phyloP scores from a whole-genome alignment of 1,284 basidiomycete genomes.

The Sanghuangporus weigelae region DNA sequence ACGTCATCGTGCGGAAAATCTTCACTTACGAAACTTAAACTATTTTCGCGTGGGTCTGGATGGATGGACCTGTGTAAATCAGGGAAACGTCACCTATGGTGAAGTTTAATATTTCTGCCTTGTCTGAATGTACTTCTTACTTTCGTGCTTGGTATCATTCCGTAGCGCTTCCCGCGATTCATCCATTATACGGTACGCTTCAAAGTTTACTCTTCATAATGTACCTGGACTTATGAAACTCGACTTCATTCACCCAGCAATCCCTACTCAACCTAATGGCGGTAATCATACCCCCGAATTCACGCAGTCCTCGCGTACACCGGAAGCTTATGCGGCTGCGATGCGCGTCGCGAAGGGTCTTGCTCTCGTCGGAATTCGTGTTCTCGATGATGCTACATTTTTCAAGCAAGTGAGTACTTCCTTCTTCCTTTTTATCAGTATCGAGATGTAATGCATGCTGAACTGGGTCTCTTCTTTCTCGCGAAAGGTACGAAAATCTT shows the following conservation, averaged over 20 bases:
- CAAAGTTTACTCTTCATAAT: background rate
- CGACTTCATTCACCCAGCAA: conserved; percentile 32
- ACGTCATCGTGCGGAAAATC: background rate
- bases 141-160: background rate
- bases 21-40: background rate
- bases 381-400: conserved; percentile 48
- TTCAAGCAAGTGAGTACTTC: conserved; percentile 22
- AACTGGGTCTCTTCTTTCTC: no score
- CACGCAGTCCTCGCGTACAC: conserved; percentile 45
- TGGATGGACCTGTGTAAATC: background rate
- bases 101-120: conserved; percentile 29
- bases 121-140: conserved; percentile 4
- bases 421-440: no score
- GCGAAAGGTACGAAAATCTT: no score
- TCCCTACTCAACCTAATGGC: conserved; percentile 50
- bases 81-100: conserved; percentile 66
- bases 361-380: conserved; percentile 51
- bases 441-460: no score
- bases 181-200: conserved; percentile 23
- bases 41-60: background rate
- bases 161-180: conserved; percentile 23
- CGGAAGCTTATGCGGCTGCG: conserved; percentile 51
- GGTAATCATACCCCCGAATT: conserved; percentile 64
- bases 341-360: conserved; percentile 54
- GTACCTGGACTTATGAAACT: background rate